phyloP scores from a whole-genome alignment of 768 basidiomycete genomes.

The Lactifluus piperatus region DNA sequence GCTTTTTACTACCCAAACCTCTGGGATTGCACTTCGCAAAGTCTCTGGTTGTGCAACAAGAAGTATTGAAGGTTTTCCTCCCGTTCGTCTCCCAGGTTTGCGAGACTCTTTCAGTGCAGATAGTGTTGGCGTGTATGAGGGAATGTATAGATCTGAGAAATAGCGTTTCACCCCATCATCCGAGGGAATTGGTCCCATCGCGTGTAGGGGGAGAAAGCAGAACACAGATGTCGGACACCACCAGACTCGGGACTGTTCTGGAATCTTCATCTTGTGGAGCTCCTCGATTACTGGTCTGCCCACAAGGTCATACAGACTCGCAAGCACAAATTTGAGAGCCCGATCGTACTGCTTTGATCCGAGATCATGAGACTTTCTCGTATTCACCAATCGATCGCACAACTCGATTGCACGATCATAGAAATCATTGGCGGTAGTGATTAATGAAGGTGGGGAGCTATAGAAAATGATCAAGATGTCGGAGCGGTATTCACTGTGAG shows the following conservation, averaged over 20 bases:
- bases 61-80: no score
- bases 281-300: neutral
- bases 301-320: neutral
- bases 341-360: neutral
- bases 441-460: neutral
- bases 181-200: neutral
- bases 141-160: no score
- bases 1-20: no score
- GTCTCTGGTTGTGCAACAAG: no score
- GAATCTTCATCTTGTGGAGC: neutral
- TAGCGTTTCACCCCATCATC: neutral
- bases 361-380: neutral
- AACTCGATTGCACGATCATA: neutral
- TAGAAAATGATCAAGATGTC: constrained; percentile 1
- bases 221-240: neutral
- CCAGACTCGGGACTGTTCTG: neutral
- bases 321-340: neutral
- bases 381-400: neutral
- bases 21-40: no score
- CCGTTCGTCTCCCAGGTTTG: no score
- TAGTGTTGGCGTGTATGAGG: no score
- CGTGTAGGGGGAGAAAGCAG: neutral
- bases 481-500: neutral
- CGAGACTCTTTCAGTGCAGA: no score
- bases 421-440: neutral